These are phyloP conservation scores for Geotrichum klebahnii DNA, from an alignment of 1,139 yeast genomes.

Conservation along the genomic window DNA sequence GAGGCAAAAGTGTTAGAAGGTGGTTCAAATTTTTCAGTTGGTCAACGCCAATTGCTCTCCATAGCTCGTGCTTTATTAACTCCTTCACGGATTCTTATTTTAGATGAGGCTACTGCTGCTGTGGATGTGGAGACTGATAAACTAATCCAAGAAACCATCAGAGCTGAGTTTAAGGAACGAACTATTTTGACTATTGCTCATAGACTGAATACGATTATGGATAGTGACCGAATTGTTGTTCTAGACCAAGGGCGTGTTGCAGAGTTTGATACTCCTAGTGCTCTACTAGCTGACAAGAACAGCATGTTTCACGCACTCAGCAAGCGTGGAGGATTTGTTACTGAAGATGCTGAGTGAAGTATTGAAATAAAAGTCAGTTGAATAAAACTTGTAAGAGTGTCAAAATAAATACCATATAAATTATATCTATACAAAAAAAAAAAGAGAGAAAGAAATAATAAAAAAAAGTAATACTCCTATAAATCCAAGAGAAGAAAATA, in stretches of 20 bases:
- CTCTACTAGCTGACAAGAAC: constrained; percentile 44
- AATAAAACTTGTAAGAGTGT: constrained; percentile 98
- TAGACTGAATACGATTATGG: constrained; percentile 75
- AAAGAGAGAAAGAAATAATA: neutral
- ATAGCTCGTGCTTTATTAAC: constrained; percentile 67
- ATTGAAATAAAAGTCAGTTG: too few relatives aligned
- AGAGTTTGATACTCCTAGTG: constrained; percentile 65
- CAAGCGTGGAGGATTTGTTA: constrained; percentile 56
- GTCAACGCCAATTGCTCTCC: constrained; percentile 74
- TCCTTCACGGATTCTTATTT: constrained; percentile 57
- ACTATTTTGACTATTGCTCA: constrained; percentile 82
- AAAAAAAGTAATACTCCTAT: too few relatives aligned
- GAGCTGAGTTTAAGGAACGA: constrained; percentile 56
- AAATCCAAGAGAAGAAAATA: neutral
- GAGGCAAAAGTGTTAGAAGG: constrained; percentile 55
- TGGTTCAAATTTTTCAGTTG: constrained; percentile 70
- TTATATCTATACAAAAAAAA: neutral
- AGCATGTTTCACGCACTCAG: constrained; percentile 61
- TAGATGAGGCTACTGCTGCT: constrained; percentile 85
- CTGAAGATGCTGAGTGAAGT: too few relatives aligned
- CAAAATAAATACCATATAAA: constrained; percentile 40
- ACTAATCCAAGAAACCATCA: constrained; percentile 68
- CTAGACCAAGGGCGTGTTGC: constrained; percentile 63
- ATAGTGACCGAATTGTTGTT: constrained; percentile 67
- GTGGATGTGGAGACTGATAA: constrained; percentile 78